These are phyloP conservation scores for Sicyos edulis DNA, from an alignment of 306 rosid genomes.

Conservation along the genomic window DNA sequence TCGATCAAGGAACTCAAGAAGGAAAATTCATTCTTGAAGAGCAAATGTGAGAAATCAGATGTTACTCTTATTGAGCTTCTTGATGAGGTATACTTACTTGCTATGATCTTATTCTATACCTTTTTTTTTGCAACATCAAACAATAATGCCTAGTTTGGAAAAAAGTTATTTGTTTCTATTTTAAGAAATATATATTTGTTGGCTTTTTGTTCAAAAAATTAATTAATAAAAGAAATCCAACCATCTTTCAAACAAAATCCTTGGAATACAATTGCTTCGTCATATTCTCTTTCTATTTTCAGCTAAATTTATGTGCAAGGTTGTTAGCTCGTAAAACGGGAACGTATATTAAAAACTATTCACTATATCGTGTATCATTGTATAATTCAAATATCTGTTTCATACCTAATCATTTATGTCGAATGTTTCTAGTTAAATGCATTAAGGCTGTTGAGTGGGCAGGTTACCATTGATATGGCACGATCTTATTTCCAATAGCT, in stretches of 20 bases:
- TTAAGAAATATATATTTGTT: not conserved
- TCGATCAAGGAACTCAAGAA: constrained; percentile 90
- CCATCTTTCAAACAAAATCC: not conserved
- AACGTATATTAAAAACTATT: no score
- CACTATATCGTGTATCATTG: no score
- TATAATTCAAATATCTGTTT: no score
- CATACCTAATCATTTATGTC: no score
- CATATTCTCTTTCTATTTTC: not conserved
- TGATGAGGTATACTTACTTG: constrained; percentile 58
- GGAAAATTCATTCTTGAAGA: constrained; percentile 87
- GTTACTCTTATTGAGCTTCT: constrained; percentile 71
- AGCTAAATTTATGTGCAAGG: not conserved
- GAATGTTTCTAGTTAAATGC: not conserved
- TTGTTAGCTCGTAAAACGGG: no score
- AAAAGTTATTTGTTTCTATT: not conserved
- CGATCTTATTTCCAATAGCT: not conserved
- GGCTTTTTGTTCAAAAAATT: not conserved
- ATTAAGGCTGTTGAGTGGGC: not conserved
- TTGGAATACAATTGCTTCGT: not conserved
- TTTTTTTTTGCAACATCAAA: constrained; percentile 5
- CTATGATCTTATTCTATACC: not conserved
- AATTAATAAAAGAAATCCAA: not conserved
- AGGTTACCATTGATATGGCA: not conserved
- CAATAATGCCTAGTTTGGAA: not conserved
- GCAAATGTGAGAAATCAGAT: constrained; percentile 82